Percentiles rank a stretch among this genome's conserved stretches.
Evolutionary conservation across 169 alveolate genomes (phyloP).

Genomic region (Perkinsus marinus): DNA sequence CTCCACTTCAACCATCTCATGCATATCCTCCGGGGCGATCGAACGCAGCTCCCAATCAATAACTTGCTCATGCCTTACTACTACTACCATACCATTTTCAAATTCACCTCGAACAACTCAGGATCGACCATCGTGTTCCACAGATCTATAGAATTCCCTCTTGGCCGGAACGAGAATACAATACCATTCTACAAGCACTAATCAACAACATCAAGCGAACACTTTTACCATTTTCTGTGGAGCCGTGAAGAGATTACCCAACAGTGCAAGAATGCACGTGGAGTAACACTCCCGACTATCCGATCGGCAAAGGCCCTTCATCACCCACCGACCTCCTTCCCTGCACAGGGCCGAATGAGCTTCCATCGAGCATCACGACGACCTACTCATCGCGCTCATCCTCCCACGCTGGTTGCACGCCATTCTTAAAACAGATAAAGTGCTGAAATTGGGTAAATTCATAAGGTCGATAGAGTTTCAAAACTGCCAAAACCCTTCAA

Average conservation of each 20-base stretch:
- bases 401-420: neutral
- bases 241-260: neutral
- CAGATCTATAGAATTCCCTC: neutral
- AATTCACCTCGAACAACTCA: neutral
- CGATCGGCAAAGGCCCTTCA: neutral
- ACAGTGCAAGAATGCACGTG: too few species aligned
- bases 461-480: neutral
- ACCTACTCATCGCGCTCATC: neutral
- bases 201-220: too few species aligned
- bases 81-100: neutral
- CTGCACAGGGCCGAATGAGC: too few species aligned
- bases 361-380: too few species aligned
- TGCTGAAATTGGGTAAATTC: neutral
- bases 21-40: neutral
- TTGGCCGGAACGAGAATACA: neutral
- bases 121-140: neutral
- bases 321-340: neutral
- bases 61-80: neutral
- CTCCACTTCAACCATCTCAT: neutral
- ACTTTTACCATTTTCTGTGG: neutral
- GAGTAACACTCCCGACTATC: too few species aligned
- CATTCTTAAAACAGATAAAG: neutral
- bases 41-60: neutral
- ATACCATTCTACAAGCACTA: neutral
- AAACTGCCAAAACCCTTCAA: neutral